Base-by-base conservation (phyloP, 352 stramenopile genomes). In the Thalassiosira delicatula region DNA sequence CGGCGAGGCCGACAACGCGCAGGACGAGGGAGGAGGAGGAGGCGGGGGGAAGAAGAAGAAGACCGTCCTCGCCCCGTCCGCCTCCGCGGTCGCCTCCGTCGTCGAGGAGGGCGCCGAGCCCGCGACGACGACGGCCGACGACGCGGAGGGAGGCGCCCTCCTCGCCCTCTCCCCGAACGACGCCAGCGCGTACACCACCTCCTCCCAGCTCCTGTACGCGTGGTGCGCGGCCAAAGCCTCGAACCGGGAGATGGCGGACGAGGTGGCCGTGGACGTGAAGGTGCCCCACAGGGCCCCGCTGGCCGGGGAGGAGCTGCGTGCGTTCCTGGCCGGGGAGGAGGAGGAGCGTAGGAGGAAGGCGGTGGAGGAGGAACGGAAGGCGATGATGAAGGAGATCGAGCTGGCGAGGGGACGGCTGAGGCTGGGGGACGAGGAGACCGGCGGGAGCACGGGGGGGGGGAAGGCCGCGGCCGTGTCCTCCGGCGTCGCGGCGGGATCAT, bases 371-470 rank as follows among this genome's bases (percentile, higher is more conserved):
- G 86, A 93, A 77, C 69, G 88, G 72, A 81, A 77, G 46, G 90
- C 90, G 0, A 91, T 94, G 82, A 83, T 94, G 56, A 79, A 83
- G 33, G 86, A 94, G 79, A 88, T 94, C 27, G 90, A 94, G 76
- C 49, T 92, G n/a, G 90, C 90, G 19, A 87, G 90, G 62, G 88
- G 88, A 65, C 70, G 84, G 59, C 81, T 94, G 19, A 46, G 88
- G 35, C 69, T 94, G 21, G 86, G 85, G 35, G 90, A 94, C 57
- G 84, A 94, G 33, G 78, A 79, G 21, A 42, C 33, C 0, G 29
- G 3, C 40, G 59, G 37, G 4, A 19, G 17, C 40, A 19, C 33
- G 12, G 27, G 23, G 17, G 79, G 23, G 5, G n/a, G n/a, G 5
- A 46, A 37, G 12, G 44, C 21, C 23, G 63, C 21, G 4, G 66